Base-by-base conservation (phyloP, 441 rosid species). In the Pelargonium citronellum region DNA sequence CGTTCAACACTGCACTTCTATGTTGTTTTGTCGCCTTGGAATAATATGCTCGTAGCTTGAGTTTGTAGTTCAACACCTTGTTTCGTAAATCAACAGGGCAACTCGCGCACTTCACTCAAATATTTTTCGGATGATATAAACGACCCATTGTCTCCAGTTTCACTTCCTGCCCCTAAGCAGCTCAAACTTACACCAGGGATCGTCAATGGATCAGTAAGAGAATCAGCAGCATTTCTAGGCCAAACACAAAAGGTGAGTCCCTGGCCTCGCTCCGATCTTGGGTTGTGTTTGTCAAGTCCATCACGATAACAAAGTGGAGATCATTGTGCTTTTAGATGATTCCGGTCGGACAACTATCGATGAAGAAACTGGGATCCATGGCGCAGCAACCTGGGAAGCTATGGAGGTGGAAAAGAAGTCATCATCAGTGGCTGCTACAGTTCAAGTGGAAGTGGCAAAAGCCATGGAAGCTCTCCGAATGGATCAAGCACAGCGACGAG, bases 371-470 rank as follows among this genome's bases (percentile, higher is more conserved):
- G 78, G 85, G 88, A 66, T 83, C 84, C 76, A 83, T 16, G 92
- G 96, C 22, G 3, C 41, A 37, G 67, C 85, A 88, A 74, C 83
- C 91, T 68, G 97, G 96, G 71, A 95, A 84, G 77, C 83, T 95
- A 67, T 92, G 99, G 99, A 92, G 99, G 85, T 95, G 99, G 99
- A 95, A 95, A 82, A 89, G 98, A 84, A 88, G 98, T 72, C 99
- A 92, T 82, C 98, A 90, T 76, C 95, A 86, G 66, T 95, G 99
- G 98, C 91, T 86, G 61, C 75, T 95, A 78, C 99, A 95, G 70
- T 95, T 90, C 86, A 95, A 95, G 80, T 95, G 96, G 96, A 95
- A 95, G 81, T 95, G 98, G 99, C 98, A 92, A 82, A 95, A 95
- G 81, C 99, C 99, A 67, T 95, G 99, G 98, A 90, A 88, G 79